These are phyloP conservation scores for Hypoxylon sp. DNA, from an alignment of 2,329 filamentous ascomycete species.

Conservation along the genomic window DNA sequence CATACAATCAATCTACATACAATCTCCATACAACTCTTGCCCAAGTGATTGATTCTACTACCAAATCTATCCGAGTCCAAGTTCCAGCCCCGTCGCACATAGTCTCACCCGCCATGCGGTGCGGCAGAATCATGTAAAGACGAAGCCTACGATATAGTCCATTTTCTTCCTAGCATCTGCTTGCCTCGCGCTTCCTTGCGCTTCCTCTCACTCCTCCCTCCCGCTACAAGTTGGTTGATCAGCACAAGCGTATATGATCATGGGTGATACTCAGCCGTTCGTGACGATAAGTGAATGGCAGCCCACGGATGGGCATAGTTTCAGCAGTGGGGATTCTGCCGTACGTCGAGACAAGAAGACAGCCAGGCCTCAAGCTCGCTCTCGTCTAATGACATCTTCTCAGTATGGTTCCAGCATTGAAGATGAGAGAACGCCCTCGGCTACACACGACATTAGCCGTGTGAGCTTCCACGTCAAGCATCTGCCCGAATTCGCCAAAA, in stretches of 20 bases:
- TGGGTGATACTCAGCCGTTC: constrained; percentile 65
- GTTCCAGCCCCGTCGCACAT: constrained; percentile 19
- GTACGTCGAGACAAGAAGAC: constrained; percentile 58
- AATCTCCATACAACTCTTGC: constrained; percentile 31
- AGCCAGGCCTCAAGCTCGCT: constrained; percentile 48
- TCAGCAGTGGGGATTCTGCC: constrained; percentile 64
- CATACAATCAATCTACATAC: constrained; percentile 13
- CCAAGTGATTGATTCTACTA: constrained; percentile 32
- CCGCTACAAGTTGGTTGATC: constrained; percentile 37
- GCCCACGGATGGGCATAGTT: constrained; percentile 62
- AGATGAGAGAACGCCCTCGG: constrained; percentile 57
- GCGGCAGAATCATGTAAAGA: constrained; percentile 40
- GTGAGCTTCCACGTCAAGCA: constrained; percentile 72
- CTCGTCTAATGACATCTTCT: constrained; percentile 54
- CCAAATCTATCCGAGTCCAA: constrained; percentile 17
- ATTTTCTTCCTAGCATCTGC: constrained; percentile 20
- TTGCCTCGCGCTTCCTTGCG: constrained; percentile 29
- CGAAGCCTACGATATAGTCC: constrained; percentile 27
- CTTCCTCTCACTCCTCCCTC: constrained; percentile 25
- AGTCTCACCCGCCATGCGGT: constrained; percentile 41
- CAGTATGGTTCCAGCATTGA: constrained; percentile 63
- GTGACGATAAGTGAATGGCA: constrained; percentile 67
- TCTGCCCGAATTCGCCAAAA: constrained; percentile 67
- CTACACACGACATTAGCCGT: constrained; percentile 71
- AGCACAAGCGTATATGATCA: constrained; percentile 50